A percentile compares a stretch with the other conserved stretches of the same genome.
phyloP scores from a whole-genome alignment of 176 grass and related monocot species.

The Zizania latifolia region DNA sequence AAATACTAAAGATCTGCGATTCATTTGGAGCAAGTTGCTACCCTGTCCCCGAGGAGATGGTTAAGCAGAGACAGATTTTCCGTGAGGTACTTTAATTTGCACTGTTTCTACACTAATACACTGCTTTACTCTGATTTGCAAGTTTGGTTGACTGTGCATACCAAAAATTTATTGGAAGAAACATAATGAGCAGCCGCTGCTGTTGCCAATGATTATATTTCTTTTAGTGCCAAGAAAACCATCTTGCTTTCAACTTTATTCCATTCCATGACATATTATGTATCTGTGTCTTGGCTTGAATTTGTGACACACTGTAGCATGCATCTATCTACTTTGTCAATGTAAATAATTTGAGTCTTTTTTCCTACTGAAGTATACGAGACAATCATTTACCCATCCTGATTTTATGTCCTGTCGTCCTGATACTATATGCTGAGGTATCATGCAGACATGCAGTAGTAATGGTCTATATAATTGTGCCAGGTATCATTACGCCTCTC shows the following conservation, averaged over 20 bases:
- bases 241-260: background rate
- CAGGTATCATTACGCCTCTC: slow-evolving; percentile 81
- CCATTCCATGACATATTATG: background rate
- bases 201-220: background rate
- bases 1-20: slow-evolving; percentile 86
- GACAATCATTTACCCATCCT: background rate
- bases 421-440: background rate
- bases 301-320: background rate
- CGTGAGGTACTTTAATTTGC: slow-evolving; percentile 59
- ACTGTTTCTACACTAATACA: background rate
- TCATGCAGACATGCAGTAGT: background rate
- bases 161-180: background rate
- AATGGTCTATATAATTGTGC: slow-evolving; percentile 13
- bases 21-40: slow-evolving; percentile 97
- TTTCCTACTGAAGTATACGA: background rate
- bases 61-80: slow-evolving; percentile 86
- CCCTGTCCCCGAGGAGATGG: slow-evolving; percentile 89
- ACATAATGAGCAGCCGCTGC: background rate
- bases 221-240: background rate
- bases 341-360: background rate
- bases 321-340: background rate
- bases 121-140: background rate
- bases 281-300: background rate
- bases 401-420: background rate
- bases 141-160: background rate